Conservation (phyloP, 2,329 filamentous ascomycete species). For the Microdochium trichocladiopsis region DNA sequence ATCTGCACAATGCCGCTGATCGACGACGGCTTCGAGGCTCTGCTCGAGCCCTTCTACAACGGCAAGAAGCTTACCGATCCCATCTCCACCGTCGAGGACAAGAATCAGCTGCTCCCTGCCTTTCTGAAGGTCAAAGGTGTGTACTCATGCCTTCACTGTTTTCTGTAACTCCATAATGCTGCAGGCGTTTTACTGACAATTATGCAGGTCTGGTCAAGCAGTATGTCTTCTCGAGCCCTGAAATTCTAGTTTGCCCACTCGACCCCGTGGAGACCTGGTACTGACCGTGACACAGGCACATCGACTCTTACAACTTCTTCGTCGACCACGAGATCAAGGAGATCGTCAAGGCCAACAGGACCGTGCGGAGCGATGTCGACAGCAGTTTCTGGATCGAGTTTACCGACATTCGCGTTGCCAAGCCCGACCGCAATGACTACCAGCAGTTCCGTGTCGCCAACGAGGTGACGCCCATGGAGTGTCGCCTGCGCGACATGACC, state of each 20-base stretch:
- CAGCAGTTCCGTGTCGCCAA: conserved; percentile 63
- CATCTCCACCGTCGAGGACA: conserved; percentile 67
- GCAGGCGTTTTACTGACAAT: conserved; percentile 1
- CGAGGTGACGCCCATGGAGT: conserved; percentile 91
- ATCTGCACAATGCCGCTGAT: conserved; percentile 39
- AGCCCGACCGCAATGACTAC: conserved; percentile 71
- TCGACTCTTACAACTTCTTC: conserved; percentile 98
- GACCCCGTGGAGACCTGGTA: background rate
- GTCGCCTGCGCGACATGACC: conserved; percentile 92
- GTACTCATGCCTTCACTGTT: conserved; percentile 20
- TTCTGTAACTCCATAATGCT: conserved; percentile 8
- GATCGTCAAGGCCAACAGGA: conserved; percentile 86
- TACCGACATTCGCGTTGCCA: conserved; percentile 81
- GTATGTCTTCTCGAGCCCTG: conserved; percentile 26
- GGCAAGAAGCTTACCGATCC: conserved; percentile 61
- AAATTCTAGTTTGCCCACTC: background rate
- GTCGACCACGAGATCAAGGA: conserved; percentile 95
- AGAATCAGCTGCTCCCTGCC: conserved; percentile 95
- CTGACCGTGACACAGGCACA: no score
- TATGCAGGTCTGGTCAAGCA: conserved; percentile 89
- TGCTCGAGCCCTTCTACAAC: conserved; percentile 61
- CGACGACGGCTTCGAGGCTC: conserved; percentile 59
- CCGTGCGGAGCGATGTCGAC: conserved; percentile 86
- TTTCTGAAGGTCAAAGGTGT: conserved; percentile 98
- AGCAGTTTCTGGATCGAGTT: conserved; percentile 91